Conservation (phyloP, 1,139 yeast genomes). For the Kurtzmaniella quercitrusa region DNA sequence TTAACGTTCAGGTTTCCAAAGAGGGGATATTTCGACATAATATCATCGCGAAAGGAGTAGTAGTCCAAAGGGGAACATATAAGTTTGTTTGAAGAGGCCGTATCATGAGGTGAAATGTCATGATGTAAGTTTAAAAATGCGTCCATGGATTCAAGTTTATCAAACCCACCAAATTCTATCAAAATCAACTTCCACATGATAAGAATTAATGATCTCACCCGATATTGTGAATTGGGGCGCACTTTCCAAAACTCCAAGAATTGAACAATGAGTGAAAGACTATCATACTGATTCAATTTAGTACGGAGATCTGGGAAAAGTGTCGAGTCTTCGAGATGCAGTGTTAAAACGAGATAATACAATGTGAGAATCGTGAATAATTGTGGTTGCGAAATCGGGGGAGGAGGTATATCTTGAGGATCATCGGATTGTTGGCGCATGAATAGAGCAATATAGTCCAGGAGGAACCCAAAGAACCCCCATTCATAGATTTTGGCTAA, state of each 20-base stretch:
- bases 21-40: slow-evolving; percentile 72
- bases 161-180: slow-evolving; percentile 61
- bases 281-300: slow-evolving; percentile 22
- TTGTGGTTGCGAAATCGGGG: slow-evolving; percentile 6
- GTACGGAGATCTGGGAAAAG: slow-evolving; percentile 15
- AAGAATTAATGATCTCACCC: slow-evolving; percentile 50
- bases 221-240: slow-evolving; percentile 29
- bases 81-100: slow-evolving; percentile 23
- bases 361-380: slow-evolving; percentile 47
- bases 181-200: slow-evolving; percentile 58
- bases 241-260: slow-evolving; percentile 70
- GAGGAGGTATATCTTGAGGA: background rate
- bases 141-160: slow-evolving; percentile 44
- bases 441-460: slow-evolving; percentile 12
- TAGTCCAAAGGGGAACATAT: slow-evolving; percentile 77
- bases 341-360: slow-evolving; percentile 45
- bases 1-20: slow-evolving; percentile 23
- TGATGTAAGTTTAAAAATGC: slow-evolving; percentile 42
- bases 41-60: slow-evolving; percentile 71
- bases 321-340: slow-evolving; percentile 17
- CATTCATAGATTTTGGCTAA: slow-evolving; percentile 9
- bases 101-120: slow-evolving; percentile 32
- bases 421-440: slow-evolving; percentile 7
- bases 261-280: slow-evolving; percentile 44
- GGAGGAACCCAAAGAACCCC: slow-evolving; percentile 12